A percentile compares a stretch with the other conserved stretches of the same genome.
Evolutionary conservation across 73 alveolate genomes (phyloP).

Genomic region (Paramecium octaurelia): DNA sequence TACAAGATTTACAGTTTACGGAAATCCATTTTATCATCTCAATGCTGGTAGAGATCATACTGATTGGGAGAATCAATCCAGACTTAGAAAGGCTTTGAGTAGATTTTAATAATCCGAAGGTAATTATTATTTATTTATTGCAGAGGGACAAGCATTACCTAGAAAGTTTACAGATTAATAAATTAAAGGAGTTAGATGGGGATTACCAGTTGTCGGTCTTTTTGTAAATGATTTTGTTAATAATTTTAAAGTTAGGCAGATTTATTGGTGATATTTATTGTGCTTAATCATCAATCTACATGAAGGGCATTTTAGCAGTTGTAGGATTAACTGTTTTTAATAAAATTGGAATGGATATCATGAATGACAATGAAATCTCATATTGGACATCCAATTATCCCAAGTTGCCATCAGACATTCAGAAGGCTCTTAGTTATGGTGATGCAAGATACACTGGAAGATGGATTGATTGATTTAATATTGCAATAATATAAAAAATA

Average conservation of each 20-base stretch:
- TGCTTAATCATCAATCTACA: background rate
- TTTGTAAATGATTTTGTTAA: background rate
- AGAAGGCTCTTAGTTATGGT: background rate
- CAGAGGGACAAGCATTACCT: conserved; percentile 19
- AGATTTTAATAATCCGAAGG: conserved; percentile 10
- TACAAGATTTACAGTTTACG: background rate
- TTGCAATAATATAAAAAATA: background rate
- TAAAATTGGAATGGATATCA: conserved; percentile 35
- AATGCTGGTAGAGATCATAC: background rate
- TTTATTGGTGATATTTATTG: conserved; percentile 34
- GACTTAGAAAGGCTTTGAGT: background rate
- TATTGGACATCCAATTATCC: conserved; percentile 9
- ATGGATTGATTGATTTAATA: background rate
- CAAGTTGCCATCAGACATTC: background rate
- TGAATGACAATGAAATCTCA: background rate
- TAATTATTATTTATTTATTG: background rate
- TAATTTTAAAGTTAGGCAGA: background rate
- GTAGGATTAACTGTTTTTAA: background rate
- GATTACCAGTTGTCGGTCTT: conserved; percentile 14
- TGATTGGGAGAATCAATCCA: background rate
- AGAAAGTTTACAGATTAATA: background rate
- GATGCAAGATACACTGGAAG: conserved; percentile 26
- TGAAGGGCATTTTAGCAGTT: conserved; percentile 10
- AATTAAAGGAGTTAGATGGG: background rate
- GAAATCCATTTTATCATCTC: background rate